Conservation (phyloP, 2,329 filamentous ascomycete genomes). For the Scytalidium sp. region DNA sequence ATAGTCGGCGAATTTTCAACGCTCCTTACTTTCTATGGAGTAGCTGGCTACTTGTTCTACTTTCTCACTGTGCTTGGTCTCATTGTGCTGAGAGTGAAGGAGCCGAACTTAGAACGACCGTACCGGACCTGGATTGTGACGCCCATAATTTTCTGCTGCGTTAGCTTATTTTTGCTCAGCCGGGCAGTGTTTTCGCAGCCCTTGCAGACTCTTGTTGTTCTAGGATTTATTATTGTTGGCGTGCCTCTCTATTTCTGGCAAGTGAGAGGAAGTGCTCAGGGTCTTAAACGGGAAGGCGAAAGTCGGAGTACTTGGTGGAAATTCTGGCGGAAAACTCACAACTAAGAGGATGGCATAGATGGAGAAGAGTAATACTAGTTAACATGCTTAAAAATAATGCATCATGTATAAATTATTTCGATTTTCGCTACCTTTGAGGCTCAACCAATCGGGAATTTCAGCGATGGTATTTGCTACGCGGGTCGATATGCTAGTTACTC, state of each 20-base stretch:
- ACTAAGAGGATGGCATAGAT: conserved; percentile 24
- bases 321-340: conserved; percentile 50
- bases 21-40: conserved; percentile 93
- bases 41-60: conserved; percentile 96
- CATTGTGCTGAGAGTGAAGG: conserved; percentile 82
- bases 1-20: conserved; percentile 87
- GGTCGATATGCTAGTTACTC: no score
- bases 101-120: conserved; percentile 83
- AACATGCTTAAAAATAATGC: background rate
- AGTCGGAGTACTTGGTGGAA: conserved; percentile 48
- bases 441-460: no score
- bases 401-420: no score
- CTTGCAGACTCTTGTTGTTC: conserved; percentile 81
- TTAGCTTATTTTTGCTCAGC: conserved; percentile 86
- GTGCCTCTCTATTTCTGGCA: conserved; percentile 88
- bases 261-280: conserved; percentile 62
- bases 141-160: conserved; percentile 97
- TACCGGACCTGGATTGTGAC: conserved; percentile 97
- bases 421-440: no score
- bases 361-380: conserved; percentile 11
- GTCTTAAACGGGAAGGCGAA: conserved; percentile 41
- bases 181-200: conserved; percentile 89
- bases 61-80: conserved; percentile 92
- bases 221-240: conserved; percentile 79
- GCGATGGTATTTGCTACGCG: no score